Evolutionary conservation across 2,329 filamentous ascomycete genomes (phyloP).

Genomic region (Ceratocystis cacaofunesta): DNA sequence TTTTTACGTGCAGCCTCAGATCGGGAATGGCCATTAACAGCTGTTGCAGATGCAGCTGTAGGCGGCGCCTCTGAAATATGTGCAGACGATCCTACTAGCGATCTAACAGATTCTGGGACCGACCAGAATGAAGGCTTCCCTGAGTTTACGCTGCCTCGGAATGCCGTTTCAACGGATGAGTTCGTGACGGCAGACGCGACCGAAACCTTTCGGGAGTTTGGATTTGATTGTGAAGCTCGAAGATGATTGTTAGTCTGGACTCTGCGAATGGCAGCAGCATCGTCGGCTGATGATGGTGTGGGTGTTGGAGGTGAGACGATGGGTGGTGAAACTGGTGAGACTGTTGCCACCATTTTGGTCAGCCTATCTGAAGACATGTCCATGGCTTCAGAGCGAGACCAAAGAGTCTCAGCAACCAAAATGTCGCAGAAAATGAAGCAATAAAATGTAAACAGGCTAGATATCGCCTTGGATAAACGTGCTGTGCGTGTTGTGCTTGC

Average conservation of each 20-base stretch:
- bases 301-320: conserved; percentile 2
- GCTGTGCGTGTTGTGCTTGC: too few species aligned
- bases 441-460: background rate
- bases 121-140: conserved; percentile 14
- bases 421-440: background rate
- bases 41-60: background rate
- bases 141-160: conserved; percentile 15
- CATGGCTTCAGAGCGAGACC: background rate
- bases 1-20: background rate
- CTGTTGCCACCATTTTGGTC: background rate
- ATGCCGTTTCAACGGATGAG: conserved; percentile 4
- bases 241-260: conserved; percentile 10
- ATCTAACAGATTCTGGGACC: conserved; percentile 9
- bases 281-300: background rate
- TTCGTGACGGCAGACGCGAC: background rate
- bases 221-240: background rate
- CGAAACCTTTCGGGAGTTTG: background rate
- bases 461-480: background rate
- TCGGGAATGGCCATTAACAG: background rate
- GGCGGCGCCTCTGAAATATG: conserved; percentile 12
- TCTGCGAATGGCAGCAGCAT: background rate
- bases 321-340: conserved; percentile 2
- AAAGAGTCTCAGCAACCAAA: background rate
- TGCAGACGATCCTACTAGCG: conserved; percentile 11
- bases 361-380: background rate